These are phyloP conservation scores for Dictyostelium citrinum DNA, from an alignment of 78 protist species.

Conservation along the genomic window DNA sequence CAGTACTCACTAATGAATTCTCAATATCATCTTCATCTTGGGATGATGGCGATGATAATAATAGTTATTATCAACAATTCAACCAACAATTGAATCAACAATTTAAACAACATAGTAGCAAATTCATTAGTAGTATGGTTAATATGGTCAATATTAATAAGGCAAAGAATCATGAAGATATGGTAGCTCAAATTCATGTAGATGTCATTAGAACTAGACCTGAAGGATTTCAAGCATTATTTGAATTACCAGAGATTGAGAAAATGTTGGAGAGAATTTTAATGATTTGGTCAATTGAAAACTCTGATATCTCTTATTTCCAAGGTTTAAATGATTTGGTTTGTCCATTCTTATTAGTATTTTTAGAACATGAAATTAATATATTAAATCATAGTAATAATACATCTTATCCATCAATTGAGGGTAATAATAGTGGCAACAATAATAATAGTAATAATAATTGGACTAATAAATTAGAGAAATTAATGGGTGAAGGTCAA, in stretches of 20 bases:
- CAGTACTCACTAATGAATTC: not conserved
- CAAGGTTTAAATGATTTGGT: slow-evolving; percentile 69
- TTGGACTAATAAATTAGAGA: slow-evolving; percentile 9
- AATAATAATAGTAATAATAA: not conserved
- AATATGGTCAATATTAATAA: not conserved
- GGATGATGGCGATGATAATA: not conserved
- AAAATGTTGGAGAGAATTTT: slow-evolving; percentile 56
- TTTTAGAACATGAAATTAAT: slow-evolving; percentile 16
- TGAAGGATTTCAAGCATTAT: slow-evolving; percentile 41
- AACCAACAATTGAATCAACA: not conserved
- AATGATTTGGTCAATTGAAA: slow-evolving; percentile 58
- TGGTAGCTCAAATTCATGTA: slow-evolving; percentile 48
- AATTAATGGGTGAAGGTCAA: slow-evolving; percentile 48
- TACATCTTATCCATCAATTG: slow-evolving; percentile 15
- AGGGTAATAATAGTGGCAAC: not conserved
- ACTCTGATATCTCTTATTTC: slow-evolving; percentile 56
- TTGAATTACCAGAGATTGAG: slow-evolving; percentile 61
- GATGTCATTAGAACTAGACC: slow-evolving; percentile 77
- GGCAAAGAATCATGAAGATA: slow-evolving; percentile 18
- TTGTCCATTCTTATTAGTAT: slow-evolving; percentile 63
- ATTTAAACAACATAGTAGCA: slow-evolving; percentile 2
- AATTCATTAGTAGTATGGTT: slow-evolving; percentile 7
- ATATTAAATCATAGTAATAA: not conserved
- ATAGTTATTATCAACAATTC: not conserved
- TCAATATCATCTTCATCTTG: not conserved